Conservation (phyloP, 2,329 filamentous ascomycete species). For the Aspergillus ustus region DNA sequence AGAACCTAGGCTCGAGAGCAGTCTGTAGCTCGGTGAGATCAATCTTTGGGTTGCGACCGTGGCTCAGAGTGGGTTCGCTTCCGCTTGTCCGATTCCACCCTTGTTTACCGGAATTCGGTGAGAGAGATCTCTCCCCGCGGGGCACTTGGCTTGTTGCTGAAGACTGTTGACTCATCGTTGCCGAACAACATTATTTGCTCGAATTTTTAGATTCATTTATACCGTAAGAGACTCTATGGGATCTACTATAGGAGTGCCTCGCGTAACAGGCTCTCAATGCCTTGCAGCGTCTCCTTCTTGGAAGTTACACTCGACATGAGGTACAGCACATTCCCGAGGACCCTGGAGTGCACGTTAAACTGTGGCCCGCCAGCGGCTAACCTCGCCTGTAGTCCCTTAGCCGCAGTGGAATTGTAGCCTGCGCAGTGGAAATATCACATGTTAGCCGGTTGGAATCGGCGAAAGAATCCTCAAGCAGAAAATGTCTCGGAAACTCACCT, state of each 20-base stretch:
- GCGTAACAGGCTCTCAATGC: slow-evolving; percentile 47
- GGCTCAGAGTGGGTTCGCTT: not conserved
- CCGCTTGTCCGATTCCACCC: slow-evolving; percentile 1
- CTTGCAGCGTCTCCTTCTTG: slow-evolving; percentile 45
- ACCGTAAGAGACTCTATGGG: not conserved
- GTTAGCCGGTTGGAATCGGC: slow-evolving; percentile 19
- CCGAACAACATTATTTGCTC: too few species aligned
- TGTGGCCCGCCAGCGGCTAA: slow-evolving; percentile 47
- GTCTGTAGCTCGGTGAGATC: not conserved
- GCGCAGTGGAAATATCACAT: slow-evolving; percentile 24
- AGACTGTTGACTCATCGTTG: not conserved
- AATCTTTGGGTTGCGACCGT: not conserved
- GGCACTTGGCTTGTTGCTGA: not conserved
- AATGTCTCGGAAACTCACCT: slow-evolving; percentile 38
- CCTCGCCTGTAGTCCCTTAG: slow-evolving; percentile 56
- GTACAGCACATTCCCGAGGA: slow-evolving; percentile 65
- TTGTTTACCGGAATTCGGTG: slow-evolving; percentile 7
- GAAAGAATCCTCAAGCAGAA: slow-evolving; percentile 1
- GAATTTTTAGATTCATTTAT: not conserved
- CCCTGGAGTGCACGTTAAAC: slow-evolving; percentile 61
- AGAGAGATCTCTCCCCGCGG: not conserved
- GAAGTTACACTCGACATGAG: slow-evolving; percentile 63
- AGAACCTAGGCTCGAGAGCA: not conserved
- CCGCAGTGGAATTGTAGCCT: slow-evolving; percentile 63
- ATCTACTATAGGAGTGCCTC: slow-evolving; percentile 35